Evolutionary conservation across 257 asterid species (phyloP).

Genomic region (Solanum sitiens): DNA sequence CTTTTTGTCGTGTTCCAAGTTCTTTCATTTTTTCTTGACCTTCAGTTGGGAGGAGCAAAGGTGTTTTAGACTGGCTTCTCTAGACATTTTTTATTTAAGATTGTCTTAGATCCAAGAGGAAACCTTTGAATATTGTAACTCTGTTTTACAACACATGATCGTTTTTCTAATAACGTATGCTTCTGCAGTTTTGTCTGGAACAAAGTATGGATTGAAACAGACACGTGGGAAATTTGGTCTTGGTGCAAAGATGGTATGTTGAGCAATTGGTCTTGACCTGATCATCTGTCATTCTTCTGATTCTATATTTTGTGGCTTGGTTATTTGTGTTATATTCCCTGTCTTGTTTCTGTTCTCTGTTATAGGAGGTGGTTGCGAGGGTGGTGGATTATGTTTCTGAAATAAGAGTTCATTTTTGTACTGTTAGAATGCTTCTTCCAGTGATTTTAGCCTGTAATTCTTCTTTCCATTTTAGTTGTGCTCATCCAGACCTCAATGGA

Average conservation of each 20-base stretch:
- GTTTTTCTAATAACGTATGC: constrained; percentile 6
- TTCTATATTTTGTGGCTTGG: neutral
- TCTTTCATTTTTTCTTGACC: neutral
- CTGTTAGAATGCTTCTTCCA: neutral
- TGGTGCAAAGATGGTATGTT: constrained; percentile 92
- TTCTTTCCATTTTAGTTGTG: neutral
- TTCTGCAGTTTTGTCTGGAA: constrained; percentile 84
- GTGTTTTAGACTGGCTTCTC: neutral
- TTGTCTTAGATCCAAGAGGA: neutral
- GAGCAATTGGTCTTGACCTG: neutral
- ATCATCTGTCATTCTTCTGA: neutral
- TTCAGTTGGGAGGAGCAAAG: neutral
- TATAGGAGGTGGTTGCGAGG: neutral
- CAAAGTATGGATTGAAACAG: constrained; percentile 88
- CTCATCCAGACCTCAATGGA: neutral
- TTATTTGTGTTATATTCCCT: neutral
- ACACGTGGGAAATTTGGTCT: constrained; percentile 95
- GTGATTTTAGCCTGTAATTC: neutral
- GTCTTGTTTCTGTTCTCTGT: neutral
- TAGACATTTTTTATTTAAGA: neutral
- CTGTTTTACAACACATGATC: neutral
- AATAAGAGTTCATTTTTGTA: neutral
- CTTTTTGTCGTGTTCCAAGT: neutral
- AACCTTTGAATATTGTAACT: neutral
- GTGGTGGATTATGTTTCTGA: neutral